phyloP scores from a whole-genome alignment of 2,329 filamentous ascomycete species.

The Immersiporthe knoxdaviesiana region DNA sequence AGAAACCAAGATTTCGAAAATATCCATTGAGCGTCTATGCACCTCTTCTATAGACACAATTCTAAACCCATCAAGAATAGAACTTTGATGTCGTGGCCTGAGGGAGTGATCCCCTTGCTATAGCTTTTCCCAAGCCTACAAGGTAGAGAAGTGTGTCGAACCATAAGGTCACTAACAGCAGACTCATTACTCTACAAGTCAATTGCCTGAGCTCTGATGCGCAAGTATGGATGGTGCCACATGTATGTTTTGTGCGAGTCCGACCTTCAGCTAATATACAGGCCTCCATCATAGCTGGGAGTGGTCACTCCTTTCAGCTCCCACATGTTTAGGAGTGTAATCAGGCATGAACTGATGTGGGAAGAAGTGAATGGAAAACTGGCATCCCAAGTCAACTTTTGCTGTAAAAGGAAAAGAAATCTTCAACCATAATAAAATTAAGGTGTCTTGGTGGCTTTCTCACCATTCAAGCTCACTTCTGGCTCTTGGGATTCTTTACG shows the following conservation, averaged over 20 bases:
- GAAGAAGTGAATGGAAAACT: background rate
- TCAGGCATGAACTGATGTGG: background rate
- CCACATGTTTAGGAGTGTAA: no score
- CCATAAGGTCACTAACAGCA: background rate
- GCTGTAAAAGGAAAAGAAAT: background rate
- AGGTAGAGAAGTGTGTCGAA: background rate
- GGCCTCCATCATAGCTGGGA: no score
- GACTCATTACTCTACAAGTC: no score
- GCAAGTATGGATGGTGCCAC: background rate
- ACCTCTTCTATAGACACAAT: background rate
- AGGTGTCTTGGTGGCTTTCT: background rate
- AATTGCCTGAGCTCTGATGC: background rate
- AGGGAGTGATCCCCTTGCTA: background rate
- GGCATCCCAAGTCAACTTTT: background rate
- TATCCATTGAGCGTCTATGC: background rate
- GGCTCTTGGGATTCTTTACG: background rate
- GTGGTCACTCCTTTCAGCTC: no score
- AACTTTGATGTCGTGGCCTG: no score
- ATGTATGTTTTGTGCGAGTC: no score
- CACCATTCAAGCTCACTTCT: background rate
- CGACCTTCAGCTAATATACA: no score
- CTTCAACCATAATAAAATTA: no score
- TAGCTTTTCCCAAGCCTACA: background rate
- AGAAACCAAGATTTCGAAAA: no score
- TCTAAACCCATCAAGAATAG: background rate